Percentiles rank a stretch among this genome's conserved stretches.
Evolutionary conservation across 2,329 filamentous ascomycete genomes (phyloP).

Genomic region (Neodidymelliopsis sp.): DNA sequence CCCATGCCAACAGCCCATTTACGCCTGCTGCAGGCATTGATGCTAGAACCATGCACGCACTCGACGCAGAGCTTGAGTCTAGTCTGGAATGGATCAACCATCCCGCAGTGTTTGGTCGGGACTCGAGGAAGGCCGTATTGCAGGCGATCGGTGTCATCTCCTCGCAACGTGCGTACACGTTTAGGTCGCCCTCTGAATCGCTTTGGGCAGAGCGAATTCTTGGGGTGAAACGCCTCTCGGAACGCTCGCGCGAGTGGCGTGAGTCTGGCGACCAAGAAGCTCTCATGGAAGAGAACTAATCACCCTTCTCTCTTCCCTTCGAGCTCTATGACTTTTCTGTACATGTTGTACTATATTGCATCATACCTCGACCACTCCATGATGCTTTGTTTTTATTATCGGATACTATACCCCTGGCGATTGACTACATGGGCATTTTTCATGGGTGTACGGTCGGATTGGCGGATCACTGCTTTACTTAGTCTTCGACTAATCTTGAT

Average conservation of each 20-base stretch:
- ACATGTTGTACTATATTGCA: conserved; percentile 25
- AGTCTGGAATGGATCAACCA: conserved; percentile 98
- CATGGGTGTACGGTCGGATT: conserved; percentile 10
- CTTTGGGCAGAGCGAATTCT: conserved; percentile 85
- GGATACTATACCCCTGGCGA: conserved; percentile 24
- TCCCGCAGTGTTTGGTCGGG: conserved; percentile 90
- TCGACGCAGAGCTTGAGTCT: conserved; percentile 89
- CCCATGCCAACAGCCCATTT: conserved; percentile 57
- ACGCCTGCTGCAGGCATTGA: conserved; percentile 80
- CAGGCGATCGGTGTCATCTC: conserved; percentile 97
- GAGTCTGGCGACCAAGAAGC: conserved; percentile 79
- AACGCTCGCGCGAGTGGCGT: conserved; percentile 89
- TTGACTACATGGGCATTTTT: conserved; percentile 15
- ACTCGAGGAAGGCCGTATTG: conserved; percentile 92
- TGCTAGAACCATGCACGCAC: conserved; percentile 77
- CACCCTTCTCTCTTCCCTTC: conserved; percentile 5
- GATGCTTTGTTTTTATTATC: conserved; percentile 20
- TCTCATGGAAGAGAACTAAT: conserved; percentile 60
- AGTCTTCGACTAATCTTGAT: conserved; percentile 15
- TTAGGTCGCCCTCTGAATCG: conserved; percentile 85
- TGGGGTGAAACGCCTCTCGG: conserved; percentile 82
- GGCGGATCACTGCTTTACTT: conserved; percentile 17
- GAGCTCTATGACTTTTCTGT: conserved; percentile 24
- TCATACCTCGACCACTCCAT: conserved; percentile 19
- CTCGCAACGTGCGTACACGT: conserved; percentile 92